Evolutionary conservation across 2,329 filamentous ascomycete genomes (phyloP), one percentile per base, ranked within the genome.

Genomic region (Shiraia bambusicola): DNA sequence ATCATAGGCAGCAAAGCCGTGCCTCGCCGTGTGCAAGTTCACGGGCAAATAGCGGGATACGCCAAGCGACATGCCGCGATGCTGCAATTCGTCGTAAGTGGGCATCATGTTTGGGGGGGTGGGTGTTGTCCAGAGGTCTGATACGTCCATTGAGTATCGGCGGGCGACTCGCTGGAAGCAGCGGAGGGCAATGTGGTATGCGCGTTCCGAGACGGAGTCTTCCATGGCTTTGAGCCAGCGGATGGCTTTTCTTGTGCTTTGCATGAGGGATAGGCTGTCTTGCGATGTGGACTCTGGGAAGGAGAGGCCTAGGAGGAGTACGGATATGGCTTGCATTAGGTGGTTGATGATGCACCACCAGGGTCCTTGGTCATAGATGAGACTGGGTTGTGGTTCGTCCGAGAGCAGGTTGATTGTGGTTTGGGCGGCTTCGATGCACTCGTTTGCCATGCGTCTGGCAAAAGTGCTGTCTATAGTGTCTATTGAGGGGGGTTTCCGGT

Each of bases 321-420:
- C 55, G 4, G 65, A 62, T 3, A 62, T 50, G 1, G 70, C 66
- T 49, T 73, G 71, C 58, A 72, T 67, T 15, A 73, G 40, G 33
- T 69, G 59, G 19, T 65, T 59, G n/a, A 72, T 52, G 17, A 69
- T 49, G 39, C 61, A 66, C 69, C 69, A 72, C 71, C 71, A 73
- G 3, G 71, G 71, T 2, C 61, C 61, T 15, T 60, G 53, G 26
- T 61, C 42, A 38, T 70, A 69, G 5, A 65, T 34, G 25, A 51
- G 50, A 2, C 60, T 38, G 9, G 64, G 42, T 41, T 59, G 50
- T 1, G 59, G 52, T 36, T 63, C 53, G 14, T 66, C 59, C 2
- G 68, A 69, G 4, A 73, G 50, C n/a, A 70, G 44, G 13, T 63
- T 55, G 5, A 68, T 35, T 24, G 67, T 49, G 3, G 50, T 52